Percentiles rank a stretch among this genome's conserved stretches.
phyloP scores from a whole-genome alignment of 2,329 filamentous ascomycete genomes.

The Scedosporium boydii region DNA sequence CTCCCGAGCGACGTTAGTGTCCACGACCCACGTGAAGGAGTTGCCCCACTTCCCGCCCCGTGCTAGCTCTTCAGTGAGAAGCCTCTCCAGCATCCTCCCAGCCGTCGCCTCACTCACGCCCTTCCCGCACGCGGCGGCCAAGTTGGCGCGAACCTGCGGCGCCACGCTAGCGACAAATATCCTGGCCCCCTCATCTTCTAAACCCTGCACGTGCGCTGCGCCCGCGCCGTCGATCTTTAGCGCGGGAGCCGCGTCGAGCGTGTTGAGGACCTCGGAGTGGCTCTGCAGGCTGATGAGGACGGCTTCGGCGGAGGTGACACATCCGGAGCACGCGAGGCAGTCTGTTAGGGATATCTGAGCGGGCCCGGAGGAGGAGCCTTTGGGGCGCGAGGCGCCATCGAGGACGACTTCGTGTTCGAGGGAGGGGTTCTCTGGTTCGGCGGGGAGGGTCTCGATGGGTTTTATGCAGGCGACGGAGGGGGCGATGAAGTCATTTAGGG shows the following conservation, averaged over 20 bases:
- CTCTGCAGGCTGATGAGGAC: constrained; percentile 94
- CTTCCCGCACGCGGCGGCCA: constrained; percentile 73
- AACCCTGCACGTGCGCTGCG: constrained; percentile 33
- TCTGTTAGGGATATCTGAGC: constrained; percentile 94
- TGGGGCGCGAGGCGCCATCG: constrained; percentile 63
- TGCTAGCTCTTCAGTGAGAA: constrained; percentile 41
- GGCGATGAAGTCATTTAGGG: constrained; percentile 98
- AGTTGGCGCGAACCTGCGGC: constrained; percentile 79
- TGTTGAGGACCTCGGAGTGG: constrained; percentile 79
- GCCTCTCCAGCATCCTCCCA: constrained; percentile 71
- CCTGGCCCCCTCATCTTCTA: constrained; percentile 53
- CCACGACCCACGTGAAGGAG: constrained; percentile 79
- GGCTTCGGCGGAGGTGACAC: constrained; percentile 93
- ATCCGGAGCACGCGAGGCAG: constrained; percentile 94
- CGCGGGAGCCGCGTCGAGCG: constrained; percentile 59
- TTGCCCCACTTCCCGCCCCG: constrained; percentile 57
- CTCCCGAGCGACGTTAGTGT: constrained; percentile 77
- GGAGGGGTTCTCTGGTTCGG: constrained; percentile 20
- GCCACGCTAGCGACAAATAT: constrained; percentile 89
- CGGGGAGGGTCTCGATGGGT: constrained; percentile 83
- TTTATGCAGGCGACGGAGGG: constrained; percentile 98
- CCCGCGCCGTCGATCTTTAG: constrained; percentile 28
- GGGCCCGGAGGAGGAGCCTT: constrained; percentile 48
- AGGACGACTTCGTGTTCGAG: constrained; percentile 80
- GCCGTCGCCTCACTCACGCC: constrained; percentile 63